Conservation (phyloP, 164 flowering plant species). For the Chimonanthus salicifolius region DNA sequence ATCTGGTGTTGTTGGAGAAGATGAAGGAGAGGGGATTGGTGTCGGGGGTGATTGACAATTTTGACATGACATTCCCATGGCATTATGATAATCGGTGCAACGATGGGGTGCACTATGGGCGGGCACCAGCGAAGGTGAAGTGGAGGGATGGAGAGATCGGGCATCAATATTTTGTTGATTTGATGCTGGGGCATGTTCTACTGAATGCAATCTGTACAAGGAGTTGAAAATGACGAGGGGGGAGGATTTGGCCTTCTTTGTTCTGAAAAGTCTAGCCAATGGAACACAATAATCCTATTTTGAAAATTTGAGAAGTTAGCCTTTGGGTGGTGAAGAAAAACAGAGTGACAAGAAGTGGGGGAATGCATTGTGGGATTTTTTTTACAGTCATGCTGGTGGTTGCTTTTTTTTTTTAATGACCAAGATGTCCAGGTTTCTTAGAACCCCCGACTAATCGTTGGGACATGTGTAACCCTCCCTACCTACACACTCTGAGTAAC, state of each 20-base stretch:
- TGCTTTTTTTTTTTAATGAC: no score
- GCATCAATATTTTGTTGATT: constrained; percentile 90
- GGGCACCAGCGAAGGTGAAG: constrained; percentile 63
- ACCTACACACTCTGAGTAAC: no score
- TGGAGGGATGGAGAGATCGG: constrained; percentile 96
- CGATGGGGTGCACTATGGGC: constrained; percentile 97
- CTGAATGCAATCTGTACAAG: constrained; percentile 57
- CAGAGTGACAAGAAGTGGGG: neutral
- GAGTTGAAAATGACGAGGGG: constrained; percentile 8
- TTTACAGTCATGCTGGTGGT: no score
- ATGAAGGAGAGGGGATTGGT: constrained; percentile 46
- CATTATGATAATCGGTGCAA: constrained; percentile 84
- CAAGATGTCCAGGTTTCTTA: no score
- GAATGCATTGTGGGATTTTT: no score
- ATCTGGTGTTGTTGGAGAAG: constrained; percentile 63
- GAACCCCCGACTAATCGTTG: no score
- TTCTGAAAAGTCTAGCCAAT: neutral
- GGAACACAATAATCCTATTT: neutral
- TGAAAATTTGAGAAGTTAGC: neutral
- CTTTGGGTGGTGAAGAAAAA: neutral
- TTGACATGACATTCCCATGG: constrained; percentile 91
- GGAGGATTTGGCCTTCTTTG: neutral
- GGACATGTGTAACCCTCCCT: no score
- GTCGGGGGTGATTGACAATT: constrained; percentile 55
- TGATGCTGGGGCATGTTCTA: constrained; percentile 82